These are phyloP conservation scores for Stagonosporopsis tanaceti DNA, from an alignment of 2,329 filamentous ascomycete genomes.

Conservation along the genomic window DNA sequence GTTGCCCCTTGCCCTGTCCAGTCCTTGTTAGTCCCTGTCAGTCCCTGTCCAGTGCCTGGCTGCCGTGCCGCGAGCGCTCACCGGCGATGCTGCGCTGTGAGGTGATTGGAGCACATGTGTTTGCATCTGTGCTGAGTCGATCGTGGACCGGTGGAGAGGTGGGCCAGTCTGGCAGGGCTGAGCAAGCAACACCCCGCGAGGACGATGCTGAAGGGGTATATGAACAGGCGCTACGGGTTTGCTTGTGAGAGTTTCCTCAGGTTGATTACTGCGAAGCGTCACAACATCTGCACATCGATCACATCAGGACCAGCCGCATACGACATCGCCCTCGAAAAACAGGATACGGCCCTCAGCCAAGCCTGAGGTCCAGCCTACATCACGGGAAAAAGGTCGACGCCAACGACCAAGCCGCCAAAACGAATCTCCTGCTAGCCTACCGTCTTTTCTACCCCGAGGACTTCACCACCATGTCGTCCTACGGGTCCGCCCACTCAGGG, in stretches of 20 bases:
- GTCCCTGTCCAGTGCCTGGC: neutral
- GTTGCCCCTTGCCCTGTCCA: constrained; percentile 1
- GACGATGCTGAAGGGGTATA: neutral
- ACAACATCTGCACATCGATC: constrained; percentile 6
- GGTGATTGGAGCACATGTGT: constrained; percentile 5
- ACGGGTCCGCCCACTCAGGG: constrained; percentile 29
- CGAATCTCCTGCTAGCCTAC: constrained; percentile 11
- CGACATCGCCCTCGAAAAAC: constrained; percentile 16
- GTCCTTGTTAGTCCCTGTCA: no score
- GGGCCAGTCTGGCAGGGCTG: constrained; percentile 18
- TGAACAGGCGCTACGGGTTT: neutral
- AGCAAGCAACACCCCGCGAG: constrained; percentile 15
- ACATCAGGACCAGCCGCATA: constrained; percentile 19
- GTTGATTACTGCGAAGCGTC: neutral
- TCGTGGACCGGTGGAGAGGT: constrained; percentile 8
- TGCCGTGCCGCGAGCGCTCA: constrained; percentile 4
- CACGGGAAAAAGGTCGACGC: neutral
- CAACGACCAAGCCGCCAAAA: constrained; percentile 5
- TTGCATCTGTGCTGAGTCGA: neutral
- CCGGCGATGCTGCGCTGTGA: neutral
- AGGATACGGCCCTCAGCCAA: constrained; percentile 16
- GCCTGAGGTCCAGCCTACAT: constrained; percentile 8
- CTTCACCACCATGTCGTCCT: constrained; percentile 32
- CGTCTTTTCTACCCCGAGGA: constrained; percentile 16
- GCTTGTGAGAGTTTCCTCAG: neutral